Evolutionary conservation across 148 eudicot genomes (phyloP).

Genomic region (Silene conica): DNA sequence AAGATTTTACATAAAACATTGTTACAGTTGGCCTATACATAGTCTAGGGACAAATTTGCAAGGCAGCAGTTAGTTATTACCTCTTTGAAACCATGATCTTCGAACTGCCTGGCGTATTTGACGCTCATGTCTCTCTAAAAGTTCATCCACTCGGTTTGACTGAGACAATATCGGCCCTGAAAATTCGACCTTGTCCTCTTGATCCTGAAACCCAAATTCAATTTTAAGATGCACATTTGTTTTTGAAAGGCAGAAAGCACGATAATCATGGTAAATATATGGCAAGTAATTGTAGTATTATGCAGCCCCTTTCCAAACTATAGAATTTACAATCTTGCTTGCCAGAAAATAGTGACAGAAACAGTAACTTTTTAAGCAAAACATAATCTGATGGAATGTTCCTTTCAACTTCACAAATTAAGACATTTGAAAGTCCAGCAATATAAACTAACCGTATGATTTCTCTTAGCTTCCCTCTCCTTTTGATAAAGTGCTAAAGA

Average conservation of each 20-base stretch:
- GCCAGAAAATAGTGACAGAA: background rate
- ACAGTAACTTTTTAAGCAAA: background rate
- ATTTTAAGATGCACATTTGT: background rate
- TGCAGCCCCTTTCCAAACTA: background rate
- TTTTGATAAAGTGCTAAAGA: slow-evolving; percentile 73
- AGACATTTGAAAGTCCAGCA: slow-evolving; percentile 4
- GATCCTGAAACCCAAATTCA: slow-evolving; percentile 43
- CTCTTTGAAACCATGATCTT: slow-evolving; percentile 86
- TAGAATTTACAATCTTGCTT: too few relatives aligned
- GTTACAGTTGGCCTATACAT: background rate
- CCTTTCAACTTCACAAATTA: background rate
- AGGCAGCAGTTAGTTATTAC: slow-evolving; percentile 27
- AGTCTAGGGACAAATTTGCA: background rate
- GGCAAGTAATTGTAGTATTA: background rate
- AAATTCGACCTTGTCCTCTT: slow-evolving; percentile 77
- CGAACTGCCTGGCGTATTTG: slow-evolving; percentile 90
- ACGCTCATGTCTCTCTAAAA: slow-evolving; percentile 84
- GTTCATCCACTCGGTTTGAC: slow-evolving; percentile 71
- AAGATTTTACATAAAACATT: background rate
- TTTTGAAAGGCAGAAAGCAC: background rate
- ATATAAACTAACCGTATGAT: slow-evolving; percentile 52
- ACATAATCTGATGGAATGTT: background rate
- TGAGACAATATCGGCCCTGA: slow-evolving; percentile 87
- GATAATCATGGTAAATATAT: background rate
- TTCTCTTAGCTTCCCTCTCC: slow-evolving; percentile 59